Conservation (phyloP, 208 protist genomes). For the Leptomonas pyrrhocoris region DNA sequence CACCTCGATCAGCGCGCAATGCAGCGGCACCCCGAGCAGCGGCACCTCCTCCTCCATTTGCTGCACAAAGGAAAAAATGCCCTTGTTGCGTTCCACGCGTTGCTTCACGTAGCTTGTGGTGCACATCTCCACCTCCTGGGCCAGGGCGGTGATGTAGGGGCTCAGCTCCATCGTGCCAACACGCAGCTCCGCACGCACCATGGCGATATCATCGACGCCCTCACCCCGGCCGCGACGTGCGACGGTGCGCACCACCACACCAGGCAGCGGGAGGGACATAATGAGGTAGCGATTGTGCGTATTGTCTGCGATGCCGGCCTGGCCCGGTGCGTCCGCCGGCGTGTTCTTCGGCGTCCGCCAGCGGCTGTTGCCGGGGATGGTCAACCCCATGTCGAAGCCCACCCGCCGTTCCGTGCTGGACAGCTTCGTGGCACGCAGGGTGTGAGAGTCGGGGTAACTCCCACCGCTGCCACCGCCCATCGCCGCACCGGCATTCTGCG, state of each 20-base stretch:
- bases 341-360: slow-evolving; percentile 1
- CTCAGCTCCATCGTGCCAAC: slow-evolving; percentile 71
- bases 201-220: slow-evolving; percentile 37
- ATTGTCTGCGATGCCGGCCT: slow-evolving; percentile 9
- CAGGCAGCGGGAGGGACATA: slow-evolving; percentile 65
- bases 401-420: slow-evolving; percentile 23
- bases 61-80: slow-evolving; percentile 40
- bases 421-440: slow-evolving; percentile 1
- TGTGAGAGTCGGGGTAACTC: slow-evolving; percentile 3
- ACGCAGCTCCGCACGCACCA: slow-evolving; percentile 66
- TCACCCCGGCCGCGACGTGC: slow-evolving; percentile 17
- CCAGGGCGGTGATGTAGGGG: slow-evolving; percentile 68
- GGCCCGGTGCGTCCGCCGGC: background rate
- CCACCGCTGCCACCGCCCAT: background rate
- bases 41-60: slow-evolving; percentile 46
- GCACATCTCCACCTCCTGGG: slow-evolving; percentile 73
- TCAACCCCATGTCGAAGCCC: slow-evolving; percentile 16
- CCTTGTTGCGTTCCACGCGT: slow-evolving; percentile 25
- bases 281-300: slow-evolving; percentile 47
- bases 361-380: slow-evolving; percentile 5
- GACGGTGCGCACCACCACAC: slow-evolving; percentile 39
- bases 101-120: slow-evolving; percentile 32
- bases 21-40: slow-evolving; percentile 31
- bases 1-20: slow-evolving; percentile 62
- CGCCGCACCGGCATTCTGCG: background rate